These are phyloP conservation scores for Nicotiana noctiflora DNA, from an alignment of 257 asterid species.

Conservation along the genomic window DNA sequence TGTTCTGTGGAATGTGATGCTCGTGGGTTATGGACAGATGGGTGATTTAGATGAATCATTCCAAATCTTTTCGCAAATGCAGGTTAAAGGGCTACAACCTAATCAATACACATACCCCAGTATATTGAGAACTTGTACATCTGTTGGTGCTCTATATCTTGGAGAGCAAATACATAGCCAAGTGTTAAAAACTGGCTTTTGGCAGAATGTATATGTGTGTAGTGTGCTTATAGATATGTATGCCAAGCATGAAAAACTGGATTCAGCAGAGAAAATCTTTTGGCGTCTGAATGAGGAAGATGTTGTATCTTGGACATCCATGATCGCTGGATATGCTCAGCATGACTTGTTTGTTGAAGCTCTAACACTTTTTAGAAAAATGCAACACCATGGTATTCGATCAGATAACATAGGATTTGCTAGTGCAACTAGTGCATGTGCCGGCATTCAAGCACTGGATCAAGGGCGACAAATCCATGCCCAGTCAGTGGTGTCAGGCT, in stretches of 20 bases:
- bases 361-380: slow-evolving; percentile 51
- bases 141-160: slow-evolving; percentile 53
- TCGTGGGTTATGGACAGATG: slow-evolving; percentile 76
- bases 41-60: slow-evolving; percentile 61
- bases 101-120: slow-evolving; percentile 83
- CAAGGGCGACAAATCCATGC: slow-evolving; percentile 78
- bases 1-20: slow-evolving; percentile 89
- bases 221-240: slow-evolving; percentile 91
- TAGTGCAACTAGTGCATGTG: slow-evolving; percentile 75
- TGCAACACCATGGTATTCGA: slow-evolving; percentile 53
- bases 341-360: slow-evolving; percentile 60
- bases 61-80: slow-evolving; percentile 51
- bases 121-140: slow-evolving; percentile 71
- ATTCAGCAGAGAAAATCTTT: slow-evolving; percentile 59
- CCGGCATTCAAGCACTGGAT: slow-evolving; percentile 66
- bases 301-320: slow-evolving; percentile 79
- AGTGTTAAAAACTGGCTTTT: slow-evolving; percentile 63
- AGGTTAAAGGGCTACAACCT: slow-evolving; percentile 49
- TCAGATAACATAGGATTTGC: slow-evolving; percentile 84
- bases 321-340: slow-evolving; percentile 75
- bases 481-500: slow-evolving; percentile 57
- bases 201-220: slow-evolving; percentile 65
- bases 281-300: slow-evolving; percentile 60
- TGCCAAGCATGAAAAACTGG: slow-evolving; percentile 61
- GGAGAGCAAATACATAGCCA: slow-evolving; percentile 86